These are phyloP conservation scores for Bjerkandera adusta DNA, from an alignment of 1,284 basidiomycete genomes.

Conservation along the genomic window DNA sequence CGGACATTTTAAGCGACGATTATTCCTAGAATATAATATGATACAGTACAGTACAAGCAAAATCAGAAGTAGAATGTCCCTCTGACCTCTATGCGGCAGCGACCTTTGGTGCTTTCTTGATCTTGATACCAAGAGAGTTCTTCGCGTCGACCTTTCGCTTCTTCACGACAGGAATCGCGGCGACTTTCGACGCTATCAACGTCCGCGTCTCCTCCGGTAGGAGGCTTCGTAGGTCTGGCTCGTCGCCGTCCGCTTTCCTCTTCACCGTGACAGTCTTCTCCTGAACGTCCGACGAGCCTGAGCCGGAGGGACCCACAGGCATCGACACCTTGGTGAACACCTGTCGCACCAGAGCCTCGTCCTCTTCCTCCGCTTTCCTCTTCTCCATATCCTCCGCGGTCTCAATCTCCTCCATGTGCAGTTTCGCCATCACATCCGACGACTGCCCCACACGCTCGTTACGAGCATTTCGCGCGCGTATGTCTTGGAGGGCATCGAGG, in stretches of 20 bases:
- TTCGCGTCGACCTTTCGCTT: constrained; percentile 64
- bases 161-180: constrained; percentile 44
- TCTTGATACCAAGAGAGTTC: constrained; percentile 71
- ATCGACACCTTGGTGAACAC: constrained; percentile 79
- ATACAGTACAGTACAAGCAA: background rate
- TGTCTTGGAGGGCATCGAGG: constrained; percentile 93
- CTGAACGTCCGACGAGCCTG: constrained; percentile 29
- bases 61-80: background rate
- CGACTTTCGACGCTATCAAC: constrained; percentile 52
- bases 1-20: too few relatives aligned
- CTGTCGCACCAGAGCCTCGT: constrained; percentile 84
- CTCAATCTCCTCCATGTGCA: constrained; percentile 62
- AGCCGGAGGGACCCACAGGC: constrained; percentile 28
- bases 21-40: too few relatives aligned
- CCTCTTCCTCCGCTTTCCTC: constrained; percentile 80
- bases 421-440: constrained; percentile 56
- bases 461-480: constrained; percentile 89
- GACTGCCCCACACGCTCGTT: constrained; percentile 78
- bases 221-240: constrained; percentile 70
- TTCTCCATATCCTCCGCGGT: constrained; percentile 68
- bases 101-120: constrained; percentile 49
- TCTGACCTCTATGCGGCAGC: too few relatives aligned
- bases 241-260: constrained; percentile 70
- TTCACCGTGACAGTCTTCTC: constrained; percentile 60
- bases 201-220: constrained; percentile 73